These are phyloP conservation scores for Oryza officinalis DNA, from an alignment of 176 grass and related monocot genomes.

Conservation along the genomic window DNA sequence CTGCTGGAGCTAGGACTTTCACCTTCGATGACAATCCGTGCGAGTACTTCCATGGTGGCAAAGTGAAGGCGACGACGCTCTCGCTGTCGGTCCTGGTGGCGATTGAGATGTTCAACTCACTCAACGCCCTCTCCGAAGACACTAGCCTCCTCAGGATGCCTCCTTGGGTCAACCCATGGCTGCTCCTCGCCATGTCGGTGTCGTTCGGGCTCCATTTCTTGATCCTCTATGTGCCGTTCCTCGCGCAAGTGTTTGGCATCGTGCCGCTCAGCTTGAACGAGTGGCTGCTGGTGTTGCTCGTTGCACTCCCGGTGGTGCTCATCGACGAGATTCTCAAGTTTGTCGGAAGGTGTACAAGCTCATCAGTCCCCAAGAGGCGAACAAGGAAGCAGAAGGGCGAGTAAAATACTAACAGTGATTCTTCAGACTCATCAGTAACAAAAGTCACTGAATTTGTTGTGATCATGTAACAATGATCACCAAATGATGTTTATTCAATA, in stretches of 20 bases:
- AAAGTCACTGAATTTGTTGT: constrained; percentile 36
- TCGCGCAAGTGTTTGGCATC: constrained; percentile 77
- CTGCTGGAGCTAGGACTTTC: constrained; percentile 70
- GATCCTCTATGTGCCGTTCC: constrained; percentile 89
- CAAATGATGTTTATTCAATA: constrained; percentile 26
- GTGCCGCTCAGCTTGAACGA: constrained; percentile 89
- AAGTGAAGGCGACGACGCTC: constrained; percentile 92
- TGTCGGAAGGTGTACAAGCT: constrained; percentile 55
- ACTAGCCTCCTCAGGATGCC: constrained; percentile 85
- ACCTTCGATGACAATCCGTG: constrained; percentile 70
- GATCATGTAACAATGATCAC: constrained; percentile 41
- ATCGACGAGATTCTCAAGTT: constrained; percentile 94
- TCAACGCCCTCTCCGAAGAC: constrained; percentile 93
- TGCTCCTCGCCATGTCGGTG: constrained; percentile 78
- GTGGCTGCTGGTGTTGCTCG: constrained; percentile 81
- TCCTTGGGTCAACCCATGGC: constrained; percentile 96
- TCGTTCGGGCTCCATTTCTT: constrained; percentile 93
- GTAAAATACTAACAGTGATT: constrained; percentile 48
- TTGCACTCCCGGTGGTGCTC: constrained; percentile 74
- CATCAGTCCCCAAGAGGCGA: constrained; percentile 43
- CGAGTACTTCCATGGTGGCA: constrained; percentile 84
- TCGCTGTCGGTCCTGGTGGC: constrained; percentile 84
- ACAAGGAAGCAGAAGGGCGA: constrained; percentile 74
- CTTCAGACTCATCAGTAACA: constrained; percentile 29
- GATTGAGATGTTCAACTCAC: constrained; percentile 98